phyloP scores from a whole-genome alignment of 1,284 basidiomycete genomes.

The Cryptococcus neoformans region DNA sequence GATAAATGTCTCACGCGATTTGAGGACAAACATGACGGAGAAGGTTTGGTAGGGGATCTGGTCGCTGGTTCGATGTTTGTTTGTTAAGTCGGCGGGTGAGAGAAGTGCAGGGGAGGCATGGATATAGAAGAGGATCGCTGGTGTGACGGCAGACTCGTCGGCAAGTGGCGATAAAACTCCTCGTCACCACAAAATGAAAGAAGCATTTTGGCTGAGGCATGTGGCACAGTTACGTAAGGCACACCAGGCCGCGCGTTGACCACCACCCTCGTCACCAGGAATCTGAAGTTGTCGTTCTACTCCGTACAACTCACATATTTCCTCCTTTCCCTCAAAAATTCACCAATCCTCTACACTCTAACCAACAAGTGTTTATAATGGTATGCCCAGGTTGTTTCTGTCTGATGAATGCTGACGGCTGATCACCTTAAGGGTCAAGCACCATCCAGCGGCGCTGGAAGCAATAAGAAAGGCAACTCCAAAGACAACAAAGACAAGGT shows the following conservation, averaged over 20 bases:
- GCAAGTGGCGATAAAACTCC: no score
- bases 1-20: slow-evolving; percentile 64
- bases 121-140: no score
- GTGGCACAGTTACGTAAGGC: neutral
- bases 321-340: no score
- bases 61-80: neutral
- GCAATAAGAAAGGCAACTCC: slow-evolving; percentile 46
- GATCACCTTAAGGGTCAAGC: slow-evolving; percentile 63
- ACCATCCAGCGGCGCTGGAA: slow-evolving; percentile 61
- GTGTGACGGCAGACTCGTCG: no score
- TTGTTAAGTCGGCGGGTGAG: no score
- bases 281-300: neutral
- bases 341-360: no score
- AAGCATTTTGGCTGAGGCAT: neutral
- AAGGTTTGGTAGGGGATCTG: neutral
- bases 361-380: neutral
- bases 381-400: neutral
- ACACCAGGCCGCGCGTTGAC: neutral
- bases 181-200: no score
- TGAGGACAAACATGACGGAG: slow-evolving; percentile 66
- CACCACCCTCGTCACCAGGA: neutral
- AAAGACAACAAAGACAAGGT: slow-evolving; percentile 64
- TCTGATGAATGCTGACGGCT: neutral
- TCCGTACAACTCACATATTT: neutral
- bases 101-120: no score